phyloP scores from a whole-genome alignment of 495 filamentous ascomycete species.

The Daldinia bambusicola region DNA sequence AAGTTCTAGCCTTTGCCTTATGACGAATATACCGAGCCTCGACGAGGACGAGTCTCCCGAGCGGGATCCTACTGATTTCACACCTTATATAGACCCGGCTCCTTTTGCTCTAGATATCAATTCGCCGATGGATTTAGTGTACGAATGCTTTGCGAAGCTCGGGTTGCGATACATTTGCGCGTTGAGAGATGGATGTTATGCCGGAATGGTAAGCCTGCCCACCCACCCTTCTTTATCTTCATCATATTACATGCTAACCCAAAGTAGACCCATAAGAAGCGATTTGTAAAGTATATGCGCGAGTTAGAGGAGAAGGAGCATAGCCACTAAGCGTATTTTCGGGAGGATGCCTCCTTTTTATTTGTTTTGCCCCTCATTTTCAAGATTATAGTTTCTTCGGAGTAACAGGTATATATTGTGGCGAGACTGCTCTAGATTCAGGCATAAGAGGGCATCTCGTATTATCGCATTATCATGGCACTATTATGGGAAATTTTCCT shows the following conservation, averaged over 20 bases:
- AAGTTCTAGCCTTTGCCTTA: conserved; percentile 77
- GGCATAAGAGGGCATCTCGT: conserved; percentile 5
- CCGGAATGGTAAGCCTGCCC: conserved; percentile 75
- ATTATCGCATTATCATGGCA: conserved; percentile 5
- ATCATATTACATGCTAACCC: conserved; percentile 32
- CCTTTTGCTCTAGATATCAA: conserved; percentile 88
- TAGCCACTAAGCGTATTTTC: neutral
- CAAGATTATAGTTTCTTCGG: conserved; percentile 3
- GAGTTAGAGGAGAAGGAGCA: conserved; percentile 73
- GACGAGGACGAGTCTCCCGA: conserved; percentile 67
- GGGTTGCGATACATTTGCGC: conserved; percentile 94
- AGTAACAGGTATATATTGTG: conserved; percentile 18
- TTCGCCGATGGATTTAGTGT: conserved; percentile 93
- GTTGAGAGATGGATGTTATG: conserved; percentile 81
- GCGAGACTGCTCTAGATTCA: neutral
- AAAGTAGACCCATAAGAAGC: conserved; percentile 86
- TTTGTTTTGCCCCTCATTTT: neutral
- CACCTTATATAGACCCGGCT: conserved; percentile 89
- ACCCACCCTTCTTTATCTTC: neutral
- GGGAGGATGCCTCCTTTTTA: neutral
- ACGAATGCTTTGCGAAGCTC: conserved; percentile 96
- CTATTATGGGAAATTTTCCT: conserved; percentile 4
- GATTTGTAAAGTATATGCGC: conserved; percentile 93
- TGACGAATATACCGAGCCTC: conserved; percentile 70
- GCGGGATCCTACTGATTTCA: conserved; percentile 83